phyloP scores from a whole-genome alignment of 305 asterid genomes.

The Solanum aculeatissimum region DNA sequence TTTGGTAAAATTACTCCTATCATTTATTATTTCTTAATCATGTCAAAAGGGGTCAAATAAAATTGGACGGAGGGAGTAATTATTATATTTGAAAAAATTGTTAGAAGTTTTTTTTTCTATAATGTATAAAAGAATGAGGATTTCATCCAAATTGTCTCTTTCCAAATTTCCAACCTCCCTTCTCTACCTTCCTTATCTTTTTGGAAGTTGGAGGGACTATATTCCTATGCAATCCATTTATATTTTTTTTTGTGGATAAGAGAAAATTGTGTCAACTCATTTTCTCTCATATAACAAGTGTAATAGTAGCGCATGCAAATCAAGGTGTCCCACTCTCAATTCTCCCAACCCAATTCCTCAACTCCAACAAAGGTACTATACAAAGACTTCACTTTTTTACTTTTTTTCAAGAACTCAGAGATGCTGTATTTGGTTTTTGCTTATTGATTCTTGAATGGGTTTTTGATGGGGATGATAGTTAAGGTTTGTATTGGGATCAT shows the following conservation, averaged over 20 bases:
- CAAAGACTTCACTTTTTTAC: background rate
- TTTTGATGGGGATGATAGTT: background rate
- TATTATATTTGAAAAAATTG: no score
- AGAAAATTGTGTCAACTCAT: background rate
- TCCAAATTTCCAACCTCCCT: background rate
- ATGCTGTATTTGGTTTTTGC: background rate
- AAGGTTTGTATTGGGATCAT: background rate
- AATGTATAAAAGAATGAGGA: background rate
- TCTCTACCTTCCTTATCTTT: background rate
- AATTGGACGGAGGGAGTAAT: no score
- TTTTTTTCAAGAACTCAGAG: background rate
- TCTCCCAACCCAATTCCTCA: background rate
- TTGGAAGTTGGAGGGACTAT: background rate
- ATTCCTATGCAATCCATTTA: background rate
- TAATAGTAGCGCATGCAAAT: background rate
- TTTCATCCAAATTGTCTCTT: background rate
- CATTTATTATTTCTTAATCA: no score
- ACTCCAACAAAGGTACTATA: background rate
- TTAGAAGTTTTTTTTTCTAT: background rate
- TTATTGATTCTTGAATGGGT: background rate
- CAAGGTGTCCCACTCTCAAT: background rate
- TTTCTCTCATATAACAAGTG: background rate
- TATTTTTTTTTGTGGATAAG: background rate
- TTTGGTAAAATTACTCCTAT: no score
- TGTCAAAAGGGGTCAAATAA: no score